A percentile compares a stretch with the other conserved stretches of the same genome.
phyloP scores from a whole-genome alignment of 1,284 basidiomycete genomes.

The Ceratorhiza oryzae-sativae region DNA sequence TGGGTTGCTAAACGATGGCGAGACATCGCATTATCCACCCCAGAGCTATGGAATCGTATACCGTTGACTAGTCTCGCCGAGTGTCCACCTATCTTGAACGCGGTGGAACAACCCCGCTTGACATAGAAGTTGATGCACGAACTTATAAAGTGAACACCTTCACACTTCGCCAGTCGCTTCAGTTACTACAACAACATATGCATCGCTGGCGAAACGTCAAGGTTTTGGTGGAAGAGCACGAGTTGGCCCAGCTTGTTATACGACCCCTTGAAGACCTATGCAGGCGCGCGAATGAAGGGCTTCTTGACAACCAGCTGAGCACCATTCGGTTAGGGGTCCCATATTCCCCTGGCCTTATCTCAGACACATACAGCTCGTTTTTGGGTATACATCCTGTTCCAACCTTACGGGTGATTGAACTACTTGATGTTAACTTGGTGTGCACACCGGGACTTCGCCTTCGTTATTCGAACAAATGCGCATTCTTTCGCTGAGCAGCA shows the following conservation, averaged over 20 bases:
- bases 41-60: slow-evolving; percentile 28
- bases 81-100: slow-evolving; percentile 16
- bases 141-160: slow-evolving; percentile 18
- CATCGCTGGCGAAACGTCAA: slow-evolving; percentile 30
- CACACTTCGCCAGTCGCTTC: neutral
- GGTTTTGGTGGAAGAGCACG: slow-evolving; percentile 30
- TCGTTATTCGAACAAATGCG: neutral
- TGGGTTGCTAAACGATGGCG: slow-evolving; percentile 32
- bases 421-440: slow-evolving; percentile 13
- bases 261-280: slow-evolving; percentile 29
- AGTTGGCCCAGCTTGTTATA: slow-evolving; percentile 15
- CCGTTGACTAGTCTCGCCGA: slow-evolving; percentile 15
- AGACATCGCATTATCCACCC: slow-evolving; percentile 13
- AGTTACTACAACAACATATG: slow-evolving; percentile 5
- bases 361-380: neutral
- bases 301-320: neutral
- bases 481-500: slow-evolving; percentile 11
- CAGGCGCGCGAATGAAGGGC: neutral
- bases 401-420: slow-evolving; percentile 11
- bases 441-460: neutral
- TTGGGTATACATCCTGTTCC: neutral
- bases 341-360: neutral
- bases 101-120: slow-evolving; percentile 11
- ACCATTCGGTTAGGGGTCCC: slow-evolving; percentile 30
- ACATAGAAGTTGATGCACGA: slow-evolving; percentile 26